Evolutionary conservation across 176 grass and related monocot species (phyloP), one percentile per base, ranked within the genome.

Genomic region (Raddia distichophylla): DNA sequence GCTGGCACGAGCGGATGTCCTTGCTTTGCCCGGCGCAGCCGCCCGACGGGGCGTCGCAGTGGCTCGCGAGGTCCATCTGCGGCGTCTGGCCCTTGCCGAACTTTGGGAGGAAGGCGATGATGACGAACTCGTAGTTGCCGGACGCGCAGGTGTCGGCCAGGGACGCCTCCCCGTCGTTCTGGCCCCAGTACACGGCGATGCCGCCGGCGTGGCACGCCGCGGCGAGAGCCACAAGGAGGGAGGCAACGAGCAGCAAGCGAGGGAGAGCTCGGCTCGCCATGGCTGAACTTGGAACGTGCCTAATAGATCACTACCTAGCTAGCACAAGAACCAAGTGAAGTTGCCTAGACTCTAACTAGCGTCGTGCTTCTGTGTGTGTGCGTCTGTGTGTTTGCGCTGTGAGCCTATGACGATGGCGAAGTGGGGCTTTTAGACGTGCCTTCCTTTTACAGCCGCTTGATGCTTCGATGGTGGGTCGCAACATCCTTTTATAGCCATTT

Each of bases 41-140:
- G 17, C 81, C 73, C 0, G 87, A 83, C 34, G 70, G 64, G 20
- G 93, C 82, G 71, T 90, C 83, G 60, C 93, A 95, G 80, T 95
- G 93, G 75, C 90, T 71, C 6, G 84, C 75, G 1, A 95, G 71
- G 85, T 95, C 82, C 49, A 95, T 22, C 75, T 18, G 17, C 7
- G 93, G 93, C 2, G 83, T 90, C 74, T 92, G 87, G 14, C 90
- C 93, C 60, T 92, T 90, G 81, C 93, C 90, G 73, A 90, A 92
- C 73, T 86, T 65, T 76, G 80, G 85, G 18, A 92, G 84, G 89
- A 90, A 94, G 7, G 89, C 91, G 19, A 91, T 73, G 83, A 87
- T 88, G 51, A 94, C 86, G 44, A 66, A 89, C 69, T 86, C 60
- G 64, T 94, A 91, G 76, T 91, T 83, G 1, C 85, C 91, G 0